Evolutionary conservation across 148 eudicot species (phyloP), one percentile per base, ranked within the genome.

Genomic region (Cornus controversa): DNA sequence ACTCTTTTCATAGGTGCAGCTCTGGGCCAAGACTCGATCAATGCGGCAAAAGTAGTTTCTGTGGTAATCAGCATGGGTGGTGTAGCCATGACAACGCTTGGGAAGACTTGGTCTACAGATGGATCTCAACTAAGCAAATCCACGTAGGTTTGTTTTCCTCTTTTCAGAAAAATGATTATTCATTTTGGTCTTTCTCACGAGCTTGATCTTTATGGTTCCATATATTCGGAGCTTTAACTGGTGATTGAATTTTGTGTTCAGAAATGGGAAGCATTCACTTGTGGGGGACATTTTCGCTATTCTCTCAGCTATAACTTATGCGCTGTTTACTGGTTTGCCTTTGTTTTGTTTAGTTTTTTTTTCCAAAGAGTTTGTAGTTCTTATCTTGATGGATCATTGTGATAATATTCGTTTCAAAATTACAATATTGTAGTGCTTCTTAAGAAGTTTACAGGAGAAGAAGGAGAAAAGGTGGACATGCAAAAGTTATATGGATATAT

Each of bases 101-200:
- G 98, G 36, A 94, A 94, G 83, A 94, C 98, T 28, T 94, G 98
- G 98, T 94, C 97, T 20, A 64, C 93, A 2, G 94, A 90, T 82
- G 92, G 91, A 26, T 47, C 87, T 22, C 75, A 83, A 71, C 63
- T 84, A 36, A 82, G 23, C 47, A 40, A 64, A 50, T 27, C 72
- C 18, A 9, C 6, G 79, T 76, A 76, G 15, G 79, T 50, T 53
- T 53, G n/a, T 73, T 60, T 73, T 62, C 63, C 40, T 57, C 75
- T 72, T 72, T 50, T 16, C 18, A 45, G 13, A 11, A 2, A 50
- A 15, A 11, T 13, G 57, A 15, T 50, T 50, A 16, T 13, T 16
- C 20, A 50, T 58, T 25, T 72, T 28, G 10, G 13, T 50, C 64
- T 53, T 50, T 53, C 13, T 8, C 4, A 14, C 15, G 10, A 45